These are phyloP conservation scores for Colletotrichum musae DNA, from an alignment of 2,329 filamentous ascomycete species.

Conservation along the genomic window DNA sequence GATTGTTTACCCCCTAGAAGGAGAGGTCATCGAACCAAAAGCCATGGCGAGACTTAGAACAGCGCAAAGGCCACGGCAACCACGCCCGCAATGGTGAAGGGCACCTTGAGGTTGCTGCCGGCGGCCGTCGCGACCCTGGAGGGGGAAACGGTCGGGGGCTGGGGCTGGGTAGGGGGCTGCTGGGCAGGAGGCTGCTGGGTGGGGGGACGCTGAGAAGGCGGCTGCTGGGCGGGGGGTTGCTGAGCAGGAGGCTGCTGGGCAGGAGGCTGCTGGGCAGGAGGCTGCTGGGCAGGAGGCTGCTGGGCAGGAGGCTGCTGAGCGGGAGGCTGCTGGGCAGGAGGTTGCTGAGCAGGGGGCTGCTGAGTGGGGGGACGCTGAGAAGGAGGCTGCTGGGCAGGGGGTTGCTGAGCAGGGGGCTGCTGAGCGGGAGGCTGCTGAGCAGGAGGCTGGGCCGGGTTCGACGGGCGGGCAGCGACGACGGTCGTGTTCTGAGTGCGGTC, in stretches of 20 bases:
- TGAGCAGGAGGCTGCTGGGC: conserved; percentile 7
- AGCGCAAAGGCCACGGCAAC: conserved; percentile 19
- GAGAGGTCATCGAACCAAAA: neutral
- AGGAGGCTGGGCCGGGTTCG: neutral
- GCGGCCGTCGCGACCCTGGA: conserved; percentile 28
- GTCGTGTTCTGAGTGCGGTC: conserved; percentile 9
- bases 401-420: neutral
- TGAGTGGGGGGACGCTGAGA: neutral
- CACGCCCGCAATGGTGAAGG: conserved; percentile 21
- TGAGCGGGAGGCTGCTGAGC: neutral
- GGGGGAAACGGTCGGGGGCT: conserved; percentile 13
- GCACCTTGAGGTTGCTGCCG: conserved; percentile 28
- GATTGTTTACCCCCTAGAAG: neutral
- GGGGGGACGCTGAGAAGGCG: neutral
- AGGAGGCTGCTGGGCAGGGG: neutral
- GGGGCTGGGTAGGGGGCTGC: conserved; percentile 11
- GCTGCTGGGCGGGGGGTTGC: neutral
- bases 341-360: conserved; percentile 7
- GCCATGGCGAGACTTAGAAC: conserved; percentile 22
- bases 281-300: conserved; percentile 2
- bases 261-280: neutral
- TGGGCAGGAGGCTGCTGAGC: conserved; percentile 8
- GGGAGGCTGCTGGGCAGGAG: neutral
- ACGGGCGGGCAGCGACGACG: neutral
- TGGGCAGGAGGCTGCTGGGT: conserved; percentile 6